Evolutionary conservation across 176 grass and related monocot genomes (phyloP), one percentile per base, ranked within the genome.

Genomic region (Eremochloa ophiuroides): DNA sequence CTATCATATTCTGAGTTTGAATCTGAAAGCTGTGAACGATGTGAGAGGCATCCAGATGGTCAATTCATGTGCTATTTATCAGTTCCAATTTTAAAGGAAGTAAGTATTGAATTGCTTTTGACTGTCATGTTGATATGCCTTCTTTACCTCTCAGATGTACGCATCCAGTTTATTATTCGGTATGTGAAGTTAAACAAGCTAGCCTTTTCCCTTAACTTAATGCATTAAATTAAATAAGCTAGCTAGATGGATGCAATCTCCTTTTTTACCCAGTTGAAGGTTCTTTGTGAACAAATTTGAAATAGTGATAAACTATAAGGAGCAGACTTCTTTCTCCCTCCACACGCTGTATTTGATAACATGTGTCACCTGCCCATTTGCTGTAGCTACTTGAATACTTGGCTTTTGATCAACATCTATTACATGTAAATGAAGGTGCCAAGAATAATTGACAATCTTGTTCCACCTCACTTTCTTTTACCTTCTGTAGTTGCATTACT

Each of bases 1-100:
- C 89, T 99, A 39, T 93, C 84, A 30, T 91, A 95, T 93, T 93
- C 93, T 11, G 91, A 93, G 70, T 38, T 86, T 77, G 93, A 93
- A 71, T 99, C 86, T 80, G 80, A 91, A 82, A 84, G 88, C 80
- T 88, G 77, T 56, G 91, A 93, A 73, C 79, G 79, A 63, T 95
- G 93, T 71, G 93, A 95, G 85, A 93, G 89, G 77, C 87, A 93
- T 60, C 93, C 91, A 34, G 96, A 99, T 85, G 96, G 93, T 71
- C 93, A 95, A 85, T 90, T 93, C 51, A 77, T 93, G 80, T 99
- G 96, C 82, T 99, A 95, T 85, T 88, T 99, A 34, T 93, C 91
- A 6, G 75, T 91, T 59, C 93, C 91, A 44, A 95, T 99, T 85
- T 82, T 99, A 64, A 91, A 95, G 82, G 93, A 95, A 84, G 96